Evolutionary conservation across 2,329 filamentous ascomycete genomes (phyloP).

Genomic region (Claviceps pazoutovae): DNA sequence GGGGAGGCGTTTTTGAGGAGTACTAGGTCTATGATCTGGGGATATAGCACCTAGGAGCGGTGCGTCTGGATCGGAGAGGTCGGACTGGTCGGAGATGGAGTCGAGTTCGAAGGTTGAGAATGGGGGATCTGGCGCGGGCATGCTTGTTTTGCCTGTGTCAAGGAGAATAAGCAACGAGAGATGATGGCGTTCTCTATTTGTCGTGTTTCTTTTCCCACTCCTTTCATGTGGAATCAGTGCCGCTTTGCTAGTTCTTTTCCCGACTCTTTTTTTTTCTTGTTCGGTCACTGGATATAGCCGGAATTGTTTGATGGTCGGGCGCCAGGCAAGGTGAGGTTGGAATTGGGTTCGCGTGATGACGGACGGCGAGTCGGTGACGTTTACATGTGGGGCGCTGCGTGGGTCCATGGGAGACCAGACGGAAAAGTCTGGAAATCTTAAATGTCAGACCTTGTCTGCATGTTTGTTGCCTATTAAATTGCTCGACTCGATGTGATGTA

Average conservation of each 20-base stretch:
- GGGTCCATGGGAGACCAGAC: no score
- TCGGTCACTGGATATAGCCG: not conserved
- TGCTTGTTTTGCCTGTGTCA: not conserved
- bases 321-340: not conserved
- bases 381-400: not conserved
- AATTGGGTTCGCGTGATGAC: not conserved
- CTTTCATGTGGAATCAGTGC: no score
- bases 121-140: not conserved
- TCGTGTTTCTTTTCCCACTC: no score
- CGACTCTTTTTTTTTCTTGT: not conserved
- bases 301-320: not conserved
- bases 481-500: no score
- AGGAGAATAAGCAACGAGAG: no score
- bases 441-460: no score
- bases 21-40: not conserved
- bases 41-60: not conserved
- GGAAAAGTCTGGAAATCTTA: no score
- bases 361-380: not conserved
- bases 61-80: not conserved
- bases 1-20: not conserved
- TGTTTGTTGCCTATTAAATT: no score
- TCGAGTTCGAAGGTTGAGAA: conserved; percentile 3
- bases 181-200: no score
- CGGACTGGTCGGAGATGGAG: conserved; percentile 3
- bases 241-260: no score